These are phyloP conservation scores for Zelonia costaricensis DNA, from an alignment of 208 protist genomes.

Conservation along the genomic window DNA sequence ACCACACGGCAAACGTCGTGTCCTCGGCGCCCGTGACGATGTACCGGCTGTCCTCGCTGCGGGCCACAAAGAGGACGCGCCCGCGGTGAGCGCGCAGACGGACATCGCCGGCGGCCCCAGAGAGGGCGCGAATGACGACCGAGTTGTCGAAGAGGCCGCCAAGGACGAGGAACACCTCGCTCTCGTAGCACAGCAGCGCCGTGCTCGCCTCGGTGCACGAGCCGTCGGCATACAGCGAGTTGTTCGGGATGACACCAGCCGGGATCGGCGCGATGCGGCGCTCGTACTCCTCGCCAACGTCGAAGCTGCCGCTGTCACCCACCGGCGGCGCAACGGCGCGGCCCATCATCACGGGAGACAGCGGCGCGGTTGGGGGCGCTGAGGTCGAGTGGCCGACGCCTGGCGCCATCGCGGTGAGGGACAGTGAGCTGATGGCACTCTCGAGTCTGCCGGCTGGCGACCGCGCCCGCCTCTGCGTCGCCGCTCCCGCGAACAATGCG, in stretches of 20 bases:
- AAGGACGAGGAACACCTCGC: constrained; percentile 68
- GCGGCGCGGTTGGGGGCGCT: not conserved
- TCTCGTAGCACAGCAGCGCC: constrained; percentile 66
- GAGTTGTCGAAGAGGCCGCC: constrained; percentile 88
- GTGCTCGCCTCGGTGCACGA: constrained; percentile 56
- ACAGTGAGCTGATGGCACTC: too few species aligned
- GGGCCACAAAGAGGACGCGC: constrained; percentile 65
- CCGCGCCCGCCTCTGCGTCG: too few species aligned
- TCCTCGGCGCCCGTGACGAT: constrained; percentile 88
- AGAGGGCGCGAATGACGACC: constrained; percentile 63
- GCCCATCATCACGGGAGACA: not conserved
- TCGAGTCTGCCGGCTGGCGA: too few species aligned
- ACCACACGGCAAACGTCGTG: constrained; percentile 92
- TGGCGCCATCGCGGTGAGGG: too few species aligned
- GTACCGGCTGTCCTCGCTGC: constrained; percentile 72
- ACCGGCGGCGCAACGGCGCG: not conserved
- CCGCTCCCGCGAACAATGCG: too few species aligned
- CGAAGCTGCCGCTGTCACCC: constrained; percentile 50
- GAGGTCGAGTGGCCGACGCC: too few species aligned
- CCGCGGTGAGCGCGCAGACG: constrained; percentile 76
- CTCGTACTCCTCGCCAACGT: constrained; percentile 69
- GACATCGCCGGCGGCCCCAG: constrained; percentile 41
- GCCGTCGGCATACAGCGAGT: constrained; percentile 38
- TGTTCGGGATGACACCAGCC: constrained; percentile 57
- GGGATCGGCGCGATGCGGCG: constrained; percentile 52